Conservation (phyloP, 106 monocot species). For the Phalaenopsis aphrodite region DNA sequence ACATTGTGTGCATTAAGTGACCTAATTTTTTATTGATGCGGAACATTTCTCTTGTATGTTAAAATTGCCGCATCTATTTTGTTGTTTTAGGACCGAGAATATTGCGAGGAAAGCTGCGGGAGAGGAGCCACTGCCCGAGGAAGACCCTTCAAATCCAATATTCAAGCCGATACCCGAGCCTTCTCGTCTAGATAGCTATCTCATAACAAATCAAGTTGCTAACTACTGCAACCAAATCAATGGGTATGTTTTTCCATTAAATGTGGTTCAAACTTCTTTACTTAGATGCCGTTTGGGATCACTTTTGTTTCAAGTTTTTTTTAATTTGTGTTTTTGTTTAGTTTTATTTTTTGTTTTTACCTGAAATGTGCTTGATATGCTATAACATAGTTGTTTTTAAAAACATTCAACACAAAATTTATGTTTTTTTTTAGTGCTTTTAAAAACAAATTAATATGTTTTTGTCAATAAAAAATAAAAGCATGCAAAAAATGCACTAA, state of each 20-base stretch:
- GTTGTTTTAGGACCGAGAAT: slow-evolving; percentile 61
- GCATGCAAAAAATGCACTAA: no score
- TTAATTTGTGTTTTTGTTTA: no score
- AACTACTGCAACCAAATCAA: slow-evolving; percentile 98
- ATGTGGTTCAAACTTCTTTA: neutral
- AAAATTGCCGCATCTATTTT: neutral
- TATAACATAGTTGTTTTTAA: no score
- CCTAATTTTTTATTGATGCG: neutral
- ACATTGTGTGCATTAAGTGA: neutral
- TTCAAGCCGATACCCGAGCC: slow-evolving; percentile 94
- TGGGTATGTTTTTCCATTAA: slow-evolving; percentile 30
- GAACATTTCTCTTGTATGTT: neutral
- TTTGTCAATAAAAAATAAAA: no score
- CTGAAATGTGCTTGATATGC: no score
- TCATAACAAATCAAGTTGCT: slow-evolving; percentile 81
- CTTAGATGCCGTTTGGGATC: neutral
- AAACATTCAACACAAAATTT: no score
- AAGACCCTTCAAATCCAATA: slow-evolving; percentile 81
- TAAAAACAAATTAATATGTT: no score
- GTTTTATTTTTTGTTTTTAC: no score
- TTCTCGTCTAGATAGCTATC: slow-evolving; percentile 84
- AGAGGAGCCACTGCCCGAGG: slow-evolving; percentile 88
- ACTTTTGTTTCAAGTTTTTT: no score
- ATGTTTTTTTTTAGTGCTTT: no score
- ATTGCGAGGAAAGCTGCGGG: slow-evolving; percentile 82